Base-by-base conservation (phyloP, 2,329 filamentous ascomycete species). In the Paracoccidioides brasiliensis region DNA sequence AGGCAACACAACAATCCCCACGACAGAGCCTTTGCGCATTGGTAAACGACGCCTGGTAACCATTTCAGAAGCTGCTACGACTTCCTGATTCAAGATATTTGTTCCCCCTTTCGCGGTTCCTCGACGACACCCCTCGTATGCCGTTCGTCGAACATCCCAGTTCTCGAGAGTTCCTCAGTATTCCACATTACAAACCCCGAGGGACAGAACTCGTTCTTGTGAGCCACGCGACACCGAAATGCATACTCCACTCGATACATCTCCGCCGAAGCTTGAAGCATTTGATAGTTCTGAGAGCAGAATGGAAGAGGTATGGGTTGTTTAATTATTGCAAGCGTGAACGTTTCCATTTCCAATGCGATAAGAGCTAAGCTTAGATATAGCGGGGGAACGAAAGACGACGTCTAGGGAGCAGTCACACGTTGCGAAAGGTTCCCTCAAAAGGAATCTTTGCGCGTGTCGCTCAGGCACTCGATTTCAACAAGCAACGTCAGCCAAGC, bases 1-100 rank as follows among this genome's bases (percentile, higher is more conserved):
- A 22, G 42, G 52, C 15, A 37, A 9, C 40, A 42, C 37, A 42
- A 45, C 38, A 15, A 53, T 53, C 37, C 55, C 64, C 43, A 62
- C 61, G 55, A 74, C 77, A 15, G 70, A 70, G 37, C 79, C 80
- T 9, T 64, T 81, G 38, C 74, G 76, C 43, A 77, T 81, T 62
- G 64, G 74, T 62, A 81, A 79, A 63, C 58, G 30, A 53, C 57
- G 46, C 43, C 59, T 52, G 30, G 42, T 30, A 57, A 52, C 22
- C 48, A 67, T 68, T 67, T 60, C 59, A 62, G 28, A 32, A 8
- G 37, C 22, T n/a, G 9, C 50, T 22, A 42, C 14, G 12, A 30
- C 35, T 49, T 10, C 14, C 22, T 55, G 32, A 55, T 46, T 49
- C 43, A 54, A 52, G 58, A 54, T 9, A 63, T 41, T 2, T 14